Evolutionary conservation across 23 red algal genomes (phyloP).

Genomic region (Cyanidiococcus yangmingshanensis): DNA sequence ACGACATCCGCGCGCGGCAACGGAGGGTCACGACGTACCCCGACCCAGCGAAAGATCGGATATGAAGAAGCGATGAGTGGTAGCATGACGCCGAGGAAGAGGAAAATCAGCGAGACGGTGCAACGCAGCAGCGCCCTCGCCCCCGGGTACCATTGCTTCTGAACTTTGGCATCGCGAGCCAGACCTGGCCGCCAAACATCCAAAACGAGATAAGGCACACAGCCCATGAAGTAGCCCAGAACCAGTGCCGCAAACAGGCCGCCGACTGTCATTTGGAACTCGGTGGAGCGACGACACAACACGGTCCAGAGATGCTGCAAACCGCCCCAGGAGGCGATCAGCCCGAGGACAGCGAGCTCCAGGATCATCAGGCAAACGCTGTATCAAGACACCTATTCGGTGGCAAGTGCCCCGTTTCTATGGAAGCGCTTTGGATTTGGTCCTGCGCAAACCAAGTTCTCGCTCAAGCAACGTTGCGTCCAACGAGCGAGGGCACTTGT

Average conservation of each 20-base stretch:
- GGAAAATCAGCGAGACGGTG: not conserved
- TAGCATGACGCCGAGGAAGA: constrained; percentile 9
- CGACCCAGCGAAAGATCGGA: constrained; percentile 18
- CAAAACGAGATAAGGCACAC: not conserved
- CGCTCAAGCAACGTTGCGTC: no score
- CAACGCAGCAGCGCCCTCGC: not conserved
- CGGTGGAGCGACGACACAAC: not conserved
- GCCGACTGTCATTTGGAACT: constrained; percentile 12
- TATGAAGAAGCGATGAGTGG: constrained; percentile 11
- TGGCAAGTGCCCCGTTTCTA: no score
- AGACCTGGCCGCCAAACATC: not conserved
- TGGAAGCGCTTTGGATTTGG: no score
- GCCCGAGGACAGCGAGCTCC: not conserved
- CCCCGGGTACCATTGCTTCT: not conserved
- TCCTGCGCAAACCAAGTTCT: no score
- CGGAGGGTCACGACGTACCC: not conserved
- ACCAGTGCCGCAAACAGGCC: constrained; percentile 14
- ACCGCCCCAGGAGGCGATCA: not conserved
- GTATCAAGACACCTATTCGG: no score
- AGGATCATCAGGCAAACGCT: not conserved
- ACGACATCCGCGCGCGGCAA: not conserved
- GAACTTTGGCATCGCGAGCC: not conserved
- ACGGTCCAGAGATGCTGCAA: not conserved
- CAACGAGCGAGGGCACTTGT: no score
- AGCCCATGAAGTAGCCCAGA: constrained; percentile 6